phyloP scores from a whole-genome alignment of 768 basidiomycete genomes.

The Mycena indigotica region DNA sequence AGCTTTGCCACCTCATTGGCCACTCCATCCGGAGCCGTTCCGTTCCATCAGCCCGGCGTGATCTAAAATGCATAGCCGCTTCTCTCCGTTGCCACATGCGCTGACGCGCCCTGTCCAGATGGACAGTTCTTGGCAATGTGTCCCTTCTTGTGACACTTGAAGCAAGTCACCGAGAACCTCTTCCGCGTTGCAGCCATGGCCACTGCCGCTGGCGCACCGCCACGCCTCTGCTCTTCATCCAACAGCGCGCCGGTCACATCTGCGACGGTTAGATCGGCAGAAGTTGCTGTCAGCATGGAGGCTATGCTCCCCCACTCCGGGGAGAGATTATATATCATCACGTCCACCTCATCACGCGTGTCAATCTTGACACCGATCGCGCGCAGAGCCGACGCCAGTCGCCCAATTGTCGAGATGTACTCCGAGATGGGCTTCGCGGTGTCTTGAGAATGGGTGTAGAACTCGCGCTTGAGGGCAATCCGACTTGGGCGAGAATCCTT shows the following conservation, averaged over 20 bases:
- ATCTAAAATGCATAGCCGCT: too few relatives aligned
- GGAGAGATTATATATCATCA: conserved; percentile 14
- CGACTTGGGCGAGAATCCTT: conserved; percentile 19
- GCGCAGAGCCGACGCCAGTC: conserved; percentile 7
- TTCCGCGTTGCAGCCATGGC: not conserved
- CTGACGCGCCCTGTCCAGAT: too few relatives aligned
- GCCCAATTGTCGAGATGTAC: conserved; percentile 6
- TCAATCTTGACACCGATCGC: conserved; percentile 9
- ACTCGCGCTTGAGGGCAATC: conserved; percentile 17
- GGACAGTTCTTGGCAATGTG: conserved; percentile 1
- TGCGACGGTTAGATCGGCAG: conserved; percentile 1
- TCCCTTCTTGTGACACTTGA: not conserved
- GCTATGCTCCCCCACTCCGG: conserved; percentile 9
- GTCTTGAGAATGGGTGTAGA: conserved; percentile 15
- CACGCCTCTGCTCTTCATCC: conserved; percentile 2
- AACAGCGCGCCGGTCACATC: conserved; percentile 2
- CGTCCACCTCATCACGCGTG: conserved; percentile 10
- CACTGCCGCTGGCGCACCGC: not conserved
- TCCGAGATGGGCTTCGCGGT: conserved; percentile 11
- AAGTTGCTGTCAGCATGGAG: conserved; percentile 3
- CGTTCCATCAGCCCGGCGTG: too few relatives aligned
- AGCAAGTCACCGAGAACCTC: not conserved
- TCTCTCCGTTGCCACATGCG: too few relatives aligned
- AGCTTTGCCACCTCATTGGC: too few relatives aligned
- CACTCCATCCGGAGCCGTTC: too few relatives aligned